phyloP scores from a whole-genome alignment of 2,329 filamentous ascomycete genomes.

The Lasiodiplodia sp. region DNA sequence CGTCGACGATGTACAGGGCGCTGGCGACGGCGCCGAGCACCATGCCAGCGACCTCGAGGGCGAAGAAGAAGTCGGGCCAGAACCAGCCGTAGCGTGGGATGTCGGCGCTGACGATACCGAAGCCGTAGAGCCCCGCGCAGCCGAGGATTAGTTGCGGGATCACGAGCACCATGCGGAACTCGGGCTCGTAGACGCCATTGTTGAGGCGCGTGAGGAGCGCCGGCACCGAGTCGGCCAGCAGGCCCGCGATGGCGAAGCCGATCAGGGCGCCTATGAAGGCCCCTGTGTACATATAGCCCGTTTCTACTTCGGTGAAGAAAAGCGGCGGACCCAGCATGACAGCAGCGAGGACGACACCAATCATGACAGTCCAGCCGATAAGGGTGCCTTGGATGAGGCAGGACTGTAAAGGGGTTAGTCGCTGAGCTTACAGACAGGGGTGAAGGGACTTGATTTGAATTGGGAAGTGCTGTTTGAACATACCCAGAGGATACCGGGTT shows the following conservation, averaged over 20 bases:
- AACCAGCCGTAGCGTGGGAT: constrained; percentile 71
- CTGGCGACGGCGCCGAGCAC: constrained; percentile 87
- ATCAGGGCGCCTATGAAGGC: constrained; percentile 83
- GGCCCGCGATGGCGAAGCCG: constrained; percentile 78
- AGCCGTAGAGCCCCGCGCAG: constrained; percentile 81
- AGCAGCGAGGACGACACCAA: constrained; percentile 81
- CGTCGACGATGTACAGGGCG: constrained; percentile 89
- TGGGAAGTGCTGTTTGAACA: constrained; percentile 16
- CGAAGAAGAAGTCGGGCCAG: constrained; percentile 82
- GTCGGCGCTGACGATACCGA: constrained; percentile 75
- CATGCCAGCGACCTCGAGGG: constrained; percentile 85
- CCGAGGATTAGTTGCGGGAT: constrained; percentile 82
- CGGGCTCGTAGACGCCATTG: constrained; percentile 62
- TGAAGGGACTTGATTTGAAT: neutral
- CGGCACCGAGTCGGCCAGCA: constrained; percentile 76
- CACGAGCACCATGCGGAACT: constrained; percentile 81
- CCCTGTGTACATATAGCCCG: constrained; percentile 86
- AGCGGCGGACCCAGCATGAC: constrained; percentile 83
- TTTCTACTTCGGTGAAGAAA: constrained; percentile 80
- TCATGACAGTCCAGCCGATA: constrained; percentile 96
- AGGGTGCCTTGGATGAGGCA: constrained; percentile 85
- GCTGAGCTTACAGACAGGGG: neutral
- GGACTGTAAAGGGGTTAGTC: constrained; percentile 42
- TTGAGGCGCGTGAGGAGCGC: constrained; percentile 76
- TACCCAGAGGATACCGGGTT: constrained; percentile 83